phyloP scores from a whole-genome alignment of 345 rosid genomes.

The Melaleuca quinquenervia region DNA sequence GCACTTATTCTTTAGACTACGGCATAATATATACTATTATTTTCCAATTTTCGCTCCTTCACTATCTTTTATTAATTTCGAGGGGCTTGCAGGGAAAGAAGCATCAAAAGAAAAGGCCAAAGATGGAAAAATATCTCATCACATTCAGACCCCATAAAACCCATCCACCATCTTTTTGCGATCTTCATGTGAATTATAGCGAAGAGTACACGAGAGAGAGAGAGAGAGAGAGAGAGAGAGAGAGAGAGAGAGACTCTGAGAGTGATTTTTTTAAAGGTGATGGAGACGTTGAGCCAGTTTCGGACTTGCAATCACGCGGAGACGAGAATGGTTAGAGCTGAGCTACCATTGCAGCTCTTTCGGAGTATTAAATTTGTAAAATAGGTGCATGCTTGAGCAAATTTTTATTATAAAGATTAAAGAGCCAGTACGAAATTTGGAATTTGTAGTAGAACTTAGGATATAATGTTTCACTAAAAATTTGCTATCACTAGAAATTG shows the following conservation, averaged over 20 bases:
- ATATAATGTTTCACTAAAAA: neutral
- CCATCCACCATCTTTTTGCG: neutral
- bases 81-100: neutral
- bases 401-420: neutral
- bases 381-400: neutral
- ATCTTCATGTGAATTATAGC: neutral
- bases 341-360: neutral
- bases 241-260: neutral
- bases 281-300: neutral
- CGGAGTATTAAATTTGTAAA: neutral
- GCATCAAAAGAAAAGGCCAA: neutral
- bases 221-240: neutral
- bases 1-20: neutral
- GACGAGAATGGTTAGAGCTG: neutral
- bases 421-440: neutral
- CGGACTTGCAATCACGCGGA: neutral
- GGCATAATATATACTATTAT: neutral
- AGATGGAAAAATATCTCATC: neutral
- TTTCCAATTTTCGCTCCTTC: neutral
- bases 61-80: neutral
- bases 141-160: neutral
- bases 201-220: neutral
- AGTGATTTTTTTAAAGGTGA: neutral
- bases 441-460: neutral
- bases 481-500: neutral